These are phyloP conservation scores for Inonotus obliquus DNA, from an alignment of 1,284 basidiomycete species.

Conservation along the genomic window DNA sequence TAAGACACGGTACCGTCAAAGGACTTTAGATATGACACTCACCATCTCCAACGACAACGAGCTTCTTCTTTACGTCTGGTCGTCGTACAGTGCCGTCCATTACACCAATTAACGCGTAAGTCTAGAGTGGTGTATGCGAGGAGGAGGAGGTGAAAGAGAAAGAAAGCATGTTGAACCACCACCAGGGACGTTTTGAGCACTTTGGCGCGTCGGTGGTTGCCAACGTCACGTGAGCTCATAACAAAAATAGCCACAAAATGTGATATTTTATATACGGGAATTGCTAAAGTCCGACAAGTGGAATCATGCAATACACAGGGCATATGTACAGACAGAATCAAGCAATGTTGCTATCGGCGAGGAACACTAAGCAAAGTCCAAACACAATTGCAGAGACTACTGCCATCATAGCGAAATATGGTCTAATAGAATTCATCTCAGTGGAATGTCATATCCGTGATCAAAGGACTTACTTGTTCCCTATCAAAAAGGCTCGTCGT, in stretches of 20 bases:
- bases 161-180: background rate
- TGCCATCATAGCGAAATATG: constrained; percentile 48
- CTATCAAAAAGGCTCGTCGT: constrained; percentile 53
- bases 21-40: constrained; percentile 36
- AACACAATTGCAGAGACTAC: constrained; percentile 45
- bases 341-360: constrained; percentile 25
- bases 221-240: too few species aligned
- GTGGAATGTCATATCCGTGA: background rate
- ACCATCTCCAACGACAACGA: constrained; percentile 89
- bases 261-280: background rate
- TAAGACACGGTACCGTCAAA: constrained; percentile 14
- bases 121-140: background rate
- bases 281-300: too few species aligned
- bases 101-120: background rate
- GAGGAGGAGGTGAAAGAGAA: background rate
- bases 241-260: background rate
- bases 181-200: too few species aligned
- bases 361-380: constrained; percentile 45
- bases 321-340: background rate
- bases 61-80: constrained; percentile 83
- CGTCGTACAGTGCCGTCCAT: constrained; percentile 26
- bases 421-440: constrained; percentile 29
- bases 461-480: constrained; percentile 46
- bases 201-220: too few species aligned
- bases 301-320: too few species aligned